Conservation (phyloP, 2,329 filamentous ascomycete genomes). For the Alternaria hordeiaustralica region DNA sequence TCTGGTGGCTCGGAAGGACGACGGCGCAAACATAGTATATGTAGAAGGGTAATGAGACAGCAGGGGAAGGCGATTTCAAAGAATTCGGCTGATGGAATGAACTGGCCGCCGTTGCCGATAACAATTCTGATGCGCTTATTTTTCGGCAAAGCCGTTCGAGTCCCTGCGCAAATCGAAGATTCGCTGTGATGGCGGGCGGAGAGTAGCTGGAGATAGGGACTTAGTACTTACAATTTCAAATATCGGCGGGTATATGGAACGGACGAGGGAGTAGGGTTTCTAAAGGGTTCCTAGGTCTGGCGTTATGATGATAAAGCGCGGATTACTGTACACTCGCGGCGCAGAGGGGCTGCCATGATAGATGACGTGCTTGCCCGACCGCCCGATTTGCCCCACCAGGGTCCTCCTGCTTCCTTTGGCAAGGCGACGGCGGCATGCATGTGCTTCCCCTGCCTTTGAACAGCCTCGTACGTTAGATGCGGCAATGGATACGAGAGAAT, state of each 20-base stretch:
- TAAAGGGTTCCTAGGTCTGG: constrained; percentile 9
- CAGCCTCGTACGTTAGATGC: neutral
- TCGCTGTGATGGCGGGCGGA: constrained; percentile 8
- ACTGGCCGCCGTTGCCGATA: constrained; percentile 41
- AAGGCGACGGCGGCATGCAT: constrained; percentile 1
- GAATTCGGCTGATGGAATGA: constrained; percentile 41
- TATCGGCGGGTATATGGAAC: constrained; percentile 23
- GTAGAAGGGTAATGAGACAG: constrained; percentile 31
- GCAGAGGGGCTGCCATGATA: constrained; percentile 21
- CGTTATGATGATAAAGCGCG: constrained; percentile 33
- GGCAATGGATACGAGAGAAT: neutral
- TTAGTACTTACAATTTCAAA: constrained; percentile 35
- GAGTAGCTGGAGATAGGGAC: constrained; percentile 1
- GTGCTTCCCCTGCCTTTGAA: neutral
- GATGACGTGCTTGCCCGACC: constrained; percentile 33
- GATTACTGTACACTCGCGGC: constrained; percentile 22
- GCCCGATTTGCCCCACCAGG: constrained; percentile 22
- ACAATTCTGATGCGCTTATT: constrained; percentile 36
- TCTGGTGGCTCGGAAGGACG: constrained; percentile 46
- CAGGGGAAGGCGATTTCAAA: constrained; percentile 42
- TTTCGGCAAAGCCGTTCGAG: constrained; percentile 39
- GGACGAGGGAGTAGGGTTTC: constrained; percentile 11
- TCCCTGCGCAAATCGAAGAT: constrained; percentile 30
- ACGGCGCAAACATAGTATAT: constrained; percentile 51
- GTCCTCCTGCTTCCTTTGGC: constrained; percentile 15